phyloP scores from a whole-genome alignment of 768 basidiomycete genomes.

The Psilocybe sp. region DNA sequence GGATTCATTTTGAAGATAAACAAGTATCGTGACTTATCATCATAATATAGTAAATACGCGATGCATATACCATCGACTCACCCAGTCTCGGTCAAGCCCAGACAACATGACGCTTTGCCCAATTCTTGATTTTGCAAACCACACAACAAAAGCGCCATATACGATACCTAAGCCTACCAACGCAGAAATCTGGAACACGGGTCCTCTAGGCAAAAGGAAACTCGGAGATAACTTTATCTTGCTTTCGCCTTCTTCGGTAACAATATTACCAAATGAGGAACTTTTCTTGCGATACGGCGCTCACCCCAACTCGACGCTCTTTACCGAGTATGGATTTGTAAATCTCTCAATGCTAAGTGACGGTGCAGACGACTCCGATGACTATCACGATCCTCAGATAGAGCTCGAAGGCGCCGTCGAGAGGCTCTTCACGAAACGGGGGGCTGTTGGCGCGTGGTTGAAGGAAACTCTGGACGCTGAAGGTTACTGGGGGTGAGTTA shows the following conservation, averaged over 20 bases:
- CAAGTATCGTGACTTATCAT: not conserved
- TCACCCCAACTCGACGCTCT: slow-evolving; percentile 74
- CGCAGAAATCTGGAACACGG: slow-evolving; percentile 33
- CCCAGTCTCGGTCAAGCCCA: slow-evolving; percentile 43
- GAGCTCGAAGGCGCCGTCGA: slow-evolving; percentile 58
- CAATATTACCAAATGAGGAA: slow-evolving; percentile 55
- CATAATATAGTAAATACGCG: slow-evolving; percentile 78
- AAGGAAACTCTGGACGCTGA: slow-evolving; percentile 52
- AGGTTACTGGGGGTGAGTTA: slow-evolving; percentile 80
- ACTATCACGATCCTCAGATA: slow-evolving; percentile 44
- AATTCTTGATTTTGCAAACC: slow-evolving; percentile 90
- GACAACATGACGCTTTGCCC: slow-evolving; percentile 89
- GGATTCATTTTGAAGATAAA: slow-evolving; percentile 16
- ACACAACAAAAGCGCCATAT: slow-evolving; percentile 40
- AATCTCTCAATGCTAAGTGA: slow-evolving; percentile 29
- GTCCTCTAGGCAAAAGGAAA: slow-evolving; percentile 25
- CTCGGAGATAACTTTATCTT: slow-evolving; percentile 49
- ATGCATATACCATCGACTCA: slow-evolving; percentile 73
- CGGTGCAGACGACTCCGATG: slow-evolving; percentile 22
- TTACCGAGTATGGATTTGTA: slow-evolving; percentile 91
- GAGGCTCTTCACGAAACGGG: slow-evolving; percentile 44
- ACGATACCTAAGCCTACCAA: slow-evolving; percentile 40
- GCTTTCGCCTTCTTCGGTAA: slow-evolving; percentile 40
- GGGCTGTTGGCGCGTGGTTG: slow-evolving; percentile 39
- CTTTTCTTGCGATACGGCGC: slow-evolving; percentile 76